These are phyloP conservation scores for Malbranchea cinnamomea DNA, from an alignment of 2,329 filamentous ascomycete genomes.

Conservation along the genomic window DNA sequence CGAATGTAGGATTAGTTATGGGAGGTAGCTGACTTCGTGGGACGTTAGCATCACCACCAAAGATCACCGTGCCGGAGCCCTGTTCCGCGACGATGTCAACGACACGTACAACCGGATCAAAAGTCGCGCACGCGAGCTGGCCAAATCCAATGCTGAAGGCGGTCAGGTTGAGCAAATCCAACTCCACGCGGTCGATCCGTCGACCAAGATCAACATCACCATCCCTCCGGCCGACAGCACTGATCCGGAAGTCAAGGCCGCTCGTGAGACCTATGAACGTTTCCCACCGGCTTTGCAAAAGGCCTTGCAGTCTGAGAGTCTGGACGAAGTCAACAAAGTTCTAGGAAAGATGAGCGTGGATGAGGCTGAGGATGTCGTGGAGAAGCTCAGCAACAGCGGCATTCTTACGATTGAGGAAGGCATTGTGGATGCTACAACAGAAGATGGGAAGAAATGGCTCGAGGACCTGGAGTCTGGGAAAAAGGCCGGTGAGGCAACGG, in stretches of 20 bases:
- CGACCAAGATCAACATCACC: slow-evolving; percentile 76
- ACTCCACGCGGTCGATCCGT: slow-evolving; percentile 86
- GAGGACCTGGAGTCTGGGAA: slow-evolving; percentile 53
- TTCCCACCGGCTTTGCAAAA: slow-evolving; percentile 70
- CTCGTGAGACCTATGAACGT: slow-evolving; percentile 62
- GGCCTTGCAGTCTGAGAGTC: slow-evolving; percentile 72
- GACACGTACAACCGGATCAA: slow-evolving; percentile 74
- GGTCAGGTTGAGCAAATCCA: slow-evolving; percentile 87
- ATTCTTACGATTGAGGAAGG: slow-evolving; percentile 85
- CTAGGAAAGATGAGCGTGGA: slow-evolving; percentile 77
- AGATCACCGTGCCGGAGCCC: slow-evolving; percentile 74
- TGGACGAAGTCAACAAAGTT: slow-evolving; percentile 81
- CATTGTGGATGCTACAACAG: slow-evolving; percentile 88
- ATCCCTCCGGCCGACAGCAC: slow-evolving; percentile 57
- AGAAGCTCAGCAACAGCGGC: slow-evolving; percentile 64
- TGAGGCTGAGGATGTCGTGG: slow-evolving; percentile 74
- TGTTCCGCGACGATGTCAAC: slow-evolving; percentile 88
- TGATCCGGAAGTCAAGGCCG: slow-evolving; percentile 45
- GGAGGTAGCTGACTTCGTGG: slow-evolving; percentile 1
- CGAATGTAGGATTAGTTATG: not conserved
- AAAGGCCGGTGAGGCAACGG: slow-evolving; percentile 10
- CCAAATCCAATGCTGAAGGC: slow-evolving; percentile 40
- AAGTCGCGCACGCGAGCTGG: slow-evolving; percentile 59
- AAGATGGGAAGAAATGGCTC: slow-evolving; percentile 63
- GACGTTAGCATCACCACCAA: slow-evolving; percentile 55